Percentiles rank a stretch among this genome's conserved stretches.
phyloP scores from a whole-genome alignment of 1,284 basidiomycete genomes.

The Irpex sp. region DNA sequence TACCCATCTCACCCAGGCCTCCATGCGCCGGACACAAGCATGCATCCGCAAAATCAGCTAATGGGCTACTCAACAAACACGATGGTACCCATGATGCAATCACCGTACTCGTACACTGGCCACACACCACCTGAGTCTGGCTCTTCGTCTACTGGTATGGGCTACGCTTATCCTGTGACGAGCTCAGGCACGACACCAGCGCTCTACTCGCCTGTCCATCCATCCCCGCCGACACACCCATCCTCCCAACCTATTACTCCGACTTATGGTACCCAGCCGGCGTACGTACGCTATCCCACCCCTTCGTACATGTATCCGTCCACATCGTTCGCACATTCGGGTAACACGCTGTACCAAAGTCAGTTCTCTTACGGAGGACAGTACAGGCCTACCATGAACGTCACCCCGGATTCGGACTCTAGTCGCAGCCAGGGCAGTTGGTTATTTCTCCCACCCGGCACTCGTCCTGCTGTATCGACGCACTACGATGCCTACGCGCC shows the following conservation, averaged over 20 bases:
- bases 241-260: slow-evolving; percentile 14
- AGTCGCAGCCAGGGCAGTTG: slow-evolving; percentile 39
- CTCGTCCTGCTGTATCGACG: slow-evolving; percentile 22
- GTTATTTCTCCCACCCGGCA: slow-evolving; percentile 48
- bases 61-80: slow-evolving; percentile 25
- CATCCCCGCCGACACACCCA: slow-evolving; percentile 11
- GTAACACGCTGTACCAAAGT: slow-evolving; percentile 30
- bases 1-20: slow-evolving; percentile 34
- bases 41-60: slow-evolving; percentile 27
- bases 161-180: slow-evolving; percentile 22
- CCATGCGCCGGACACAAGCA: slow-evolving; percentile 27
- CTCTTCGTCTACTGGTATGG: slow-evolving; percentile 17
- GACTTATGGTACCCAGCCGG: slow-evolving; percentile 18
- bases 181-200: slow-evolving; percentile 15
- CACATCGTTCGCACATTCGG: slow-evolving; percentile 35
- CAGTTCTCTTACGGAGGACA: slow-evolving; percentile 28
- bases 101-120: slow-evolving; percentile 23
- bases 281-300: slow-evolving; percentile 39
- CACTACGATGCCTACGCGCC: slow-evolving; percentile 40
- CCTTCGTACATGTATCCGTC: slow-evolving; percentile 40
- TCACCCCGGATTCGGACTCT: slow-evolving; percentile 25
- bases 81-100: slow-evolving; percentile 27
- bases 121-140: slow-evolving; percentile 30
- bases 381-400: slow-evolving; percentile 13
- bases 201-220: slow-evolving; percentile 7